Evolutionary conservation across 352 stramenopile genomes (phyloP).

Genomic region (Saprolegnia diclina): DNA sequence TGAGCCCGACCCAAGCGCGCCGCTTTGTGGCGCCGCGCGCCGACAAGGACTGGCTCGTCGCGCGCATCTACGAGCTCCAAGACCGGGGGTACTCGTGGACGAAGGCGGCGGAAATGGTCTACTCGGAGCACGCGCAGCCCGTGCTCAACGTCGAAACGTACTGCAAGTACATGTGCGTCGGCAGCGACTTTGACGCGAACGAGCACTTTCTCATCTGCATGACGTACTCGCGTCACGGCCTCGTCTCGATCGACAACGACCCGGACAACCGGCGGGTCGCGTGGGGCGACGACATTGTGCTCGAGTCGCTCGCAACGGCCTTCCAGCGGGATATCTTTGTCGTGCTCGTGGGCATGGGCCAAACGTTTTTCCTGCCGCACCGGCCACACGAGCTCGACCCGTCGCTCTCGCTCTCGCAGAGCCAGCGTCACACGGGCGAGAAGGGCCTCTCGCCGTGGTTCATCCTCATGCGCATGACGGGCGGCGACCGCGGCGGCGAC

Average conservation of each 20-base stretch:
- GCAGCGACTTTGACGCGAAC: constrained; percentile 50
- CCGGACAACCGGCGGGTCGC: constrained; percentile 70
- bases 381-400: constrained; percentile 34
- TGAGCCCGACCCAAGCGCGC: constrained; percentile 75
- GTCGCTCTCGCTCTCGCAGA: constrained; percentile 9
- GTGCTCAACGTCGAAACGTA: constrained; percentile 72
- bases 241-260: constrained; percentile 80
- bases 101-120: constrained; percentile 71
- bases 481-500: constrained; percentile 74
- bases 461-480: constrained; percentile 80
- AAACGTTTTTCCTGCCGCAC: constrained; percentile 86
- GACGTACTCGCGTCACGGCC: constrained; percentile 67
- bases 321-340: constrained; percentile 87
- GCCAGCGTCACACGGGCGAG: background rate
- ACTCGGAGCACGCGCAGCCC: constrained; percentile 61
- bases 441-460: constrained; percentile 84
- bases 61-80: constrained; percentile 73
- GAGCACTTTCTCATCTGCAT: constrained; percentile 71
- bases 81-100: constrained; percentile 70
- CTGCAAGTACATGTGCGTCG: constrained; percentile 82
- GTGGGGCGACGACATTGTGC: constrained; percentile 81
- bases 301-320: constrained; percentile 77
- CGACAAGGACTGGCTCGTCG: constrained; percentile 68
- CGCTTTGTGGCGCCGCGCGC: constrained; percentile 60
- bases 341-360: constrained; percentile 76